Evolutionary conservation across 148 eudicot species (phyloP), one percentile per base, ranked within the genome.

Genomic region (Camellia japonica): DNA sequence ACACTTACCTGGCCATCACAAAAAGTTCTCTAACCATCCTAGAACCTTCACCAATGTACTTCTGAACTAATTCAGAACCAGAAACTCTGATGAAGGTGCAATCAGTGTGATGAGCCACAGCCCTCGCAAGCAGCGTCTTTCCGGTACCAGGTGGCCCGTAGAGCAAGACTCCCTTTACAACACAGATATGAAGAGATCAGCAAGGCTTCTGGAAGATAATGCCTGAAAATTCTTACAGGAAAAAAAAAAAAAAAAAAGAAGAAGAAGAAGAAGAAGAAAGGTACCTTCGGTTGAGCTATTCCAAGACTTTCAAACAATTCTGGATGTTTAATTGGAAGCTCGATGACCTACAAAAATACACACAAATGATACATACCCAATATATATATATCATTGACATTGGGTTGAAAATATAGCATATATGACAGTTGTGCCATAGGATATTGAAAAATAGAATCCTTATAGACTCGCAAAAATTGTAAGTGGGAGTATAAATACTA

Each of bases 61-160:
- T 91, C 81, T 93, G 98, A 52, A 93, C 98, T 59, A 93, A 78
- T 83, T 93, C 95, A 62, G 98, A 92, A 8, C 98, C 98, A 79
- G 95, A 92, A 78, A 93, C 95, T 88, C 95, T 90, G 64, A 93
- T 90, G 77, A 93, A 93, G 56, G 98, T 92, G 80, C 95, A 92
- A 64, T 93, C 95, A 63, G 95, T 93, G 65, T 92, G 98, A 78
- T 92, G 94, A 61, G 98, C 98, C 83, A 92, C 95, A 69, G 95
- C 98, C 85, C 98, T 92, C 3, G 98, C 98, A 82, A 92, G 86
- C 73, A 93, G 78, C 5, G 95, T 93, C 81, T 93, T 92, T 54
- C 95, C 98, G 23, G 98, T 93, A 46, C 98, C 98, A 20, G 98
- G 98, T 75, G 98, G 98, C 19, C 98, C 98, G 82, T 91, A 92